Base-by-base conservation (phyloP, 805 yeast species). In the Yarrowia divulgata region DNA sequence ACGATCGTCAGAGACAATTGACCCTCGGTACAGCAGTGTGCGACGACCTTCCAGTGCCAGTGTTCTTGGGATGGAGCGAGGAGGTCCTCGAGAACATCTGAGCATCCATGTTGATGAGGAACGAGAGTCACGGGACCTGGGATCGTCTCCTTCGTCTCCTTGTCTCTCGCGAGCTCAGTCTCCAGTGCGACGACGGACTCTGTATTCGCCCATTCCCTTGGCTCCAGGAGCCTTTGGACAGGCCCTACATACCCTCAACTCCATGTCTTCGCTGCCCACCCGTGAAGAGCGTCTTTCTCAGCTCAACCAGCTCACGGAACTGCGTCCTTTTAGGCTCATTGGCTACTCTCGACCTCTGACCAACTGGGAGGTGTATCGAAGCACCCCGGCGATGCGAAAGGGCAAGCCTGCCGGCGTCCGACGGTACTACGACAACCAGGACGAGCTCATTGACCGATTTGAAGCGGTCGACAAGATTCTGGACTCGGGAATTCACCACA, bases 401-500 rank as follows among this genome's bases (percentile, higher is more conserved):
- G 71, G 68, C 9, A 71, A 77, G 18, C 75, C 75, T 57, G 77
- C 74, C 29, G 75, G 71, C 49, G 69, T 85, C 6, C 77, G 81
- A 35, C 69, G 75, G 19, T 89, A 79, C 76, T 90, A 90, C 77
- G 76, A 77, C 50, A 75, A 78, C 2, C 94, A 90, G 77, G 90
- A 90, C 75, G 85, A 81, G 50, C 75, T 87, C 67, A 85, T 90
- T 67, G 84, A 82, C 32, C 80, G 85, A 67, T 88, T 85, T 73
- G 76, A 77, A 45, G 89, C 85, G 70, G 85, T 90, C 34, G 96
- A 90, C 75, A 79, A 81, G 64, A 79, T 90, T 66, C 80, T 90
- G 57, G 95, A 89, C 74, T 85, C 91, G 4, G 93, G 93, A 0
- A 83, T 90, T 69, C 90, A 88, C 72, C 82, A 83, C 70, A 81